Base-by-base conservation (phyloP, 1,284 basidiomycete species). In the Heterobasidion irregulare region DNA sequence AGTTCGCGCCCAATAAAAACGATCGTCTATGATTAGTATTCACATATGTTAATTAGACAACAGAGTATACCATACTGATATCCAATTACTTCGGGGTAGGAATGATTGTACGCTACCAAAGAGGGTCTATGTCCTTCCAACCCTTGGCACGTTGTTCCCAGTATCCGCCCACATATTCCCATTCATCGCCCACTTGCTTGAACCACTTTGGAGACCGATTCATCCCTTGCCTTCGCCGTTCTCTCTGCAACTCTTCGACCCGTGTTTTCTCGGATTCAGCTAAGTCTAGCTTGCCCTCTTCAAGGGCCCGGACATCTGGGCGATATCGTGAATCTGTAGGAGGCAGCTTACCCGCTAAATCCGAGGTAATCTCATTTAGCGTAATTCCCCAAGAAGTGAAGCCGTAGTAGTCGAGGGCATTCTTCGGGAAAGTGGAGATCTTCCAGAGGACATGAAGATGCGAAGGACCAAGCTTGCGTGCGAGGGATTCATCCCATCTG, bases 251-350 rank as follows among this genome's bases (percentile, higher is more conserved):
- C 67, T 81, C 87, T 68, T 97, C 94, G 10, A 96, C 72, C 35
- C 78, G 74, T 33, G 74, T 68, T 72, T 97, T 97, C 64, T 89
- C 78, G 52, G 69, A 69, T 64, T 97, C 94, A 1, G 94, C 93
- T 49, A 74, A 64, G 57, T 92, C 86, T 2, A 90, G 67, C 49
- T 89, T 72, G 10, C 93, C 94, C 59, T 89, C 81, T 68, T 97
- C 94, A 47, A 95, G 75, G 4, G 92, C 90, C 34, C 88, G 75
- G 53, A 96, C 89, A 70, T 97, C 94, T 1, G 93, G 90, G 38
- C 94, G 79, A 57, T 83, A 75, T 35, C 94, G 80, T 8, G 93
- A 94, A 67, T 97, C 94, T 0, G 94, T 94, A 0, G 84, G 81
- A 1, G 93, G 89, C 6, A 96, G 68, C 58, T 78, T 79, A 5